Conservation (phyloP, 2,329 filamentous ascomycete species). For the Dactylellina parvicollis region DNA sequence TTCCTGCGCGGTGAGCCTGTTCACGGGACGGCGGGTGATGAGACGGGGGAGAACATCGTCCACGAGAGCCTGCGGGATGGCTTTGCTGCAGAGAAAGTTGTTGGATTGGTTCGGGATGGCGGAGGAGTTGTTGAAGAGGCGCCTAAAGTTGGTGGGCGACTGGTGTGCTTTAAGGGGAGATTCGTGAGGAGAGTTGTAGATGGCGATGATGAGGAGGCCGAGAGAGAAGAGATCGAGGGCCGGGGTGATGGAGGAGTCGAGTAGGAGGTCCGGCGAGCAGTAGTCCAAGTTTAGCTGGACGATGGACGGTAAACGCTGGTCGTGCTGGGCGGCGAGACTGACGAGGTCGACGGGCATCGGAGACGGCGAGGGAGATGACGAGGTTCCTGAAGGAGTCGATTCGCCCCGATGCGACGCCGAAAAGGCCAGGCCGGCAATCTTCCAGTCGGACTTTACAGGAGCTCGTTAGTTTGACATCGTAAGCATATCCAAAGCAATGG, state of each 20-base stretch:
- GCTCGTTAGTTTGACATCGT: slow-evolving; percentile 57
- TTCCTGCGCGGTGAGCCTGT: slow-evolving; percentile 85
- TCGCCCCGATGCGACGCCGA: slow-evolving; percentile 79
- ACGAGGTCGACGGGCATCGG: slow-evolving; percentile 49
- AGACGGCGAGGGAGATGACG: slow-evolving; percentile 76
- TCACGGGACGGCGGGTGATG: slow-evolving; percentile 85
- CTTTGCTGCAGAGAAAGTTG: slow-evolving; percentile 81
- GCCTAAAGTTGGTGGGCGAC: slow-evolving; percentile 84
- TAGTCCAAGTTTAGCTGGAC: slow-evolving; percentile 94
- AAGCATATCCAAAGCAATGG: background rate
- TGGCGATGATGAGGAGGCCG: slow-evolving; percentile 83
- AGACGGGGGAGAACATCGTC: slow-evolving; percentile 81
- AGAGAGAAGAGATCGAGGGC: slow-evolving; percentile 94
- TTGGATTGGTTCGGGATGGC: slow-evolving; percentile 81
- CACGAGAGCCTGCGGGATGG: slow-evolving; percentile 81
- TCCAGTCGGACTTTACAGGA: slow-evolving; percentile 83
- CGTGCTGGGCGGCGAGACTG: slow-evolving; percentile 69
- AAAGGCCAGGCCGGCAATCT: slow-evolving; percentile 93
- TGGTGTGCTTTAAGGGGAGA: slow-evolving; percentile 86
- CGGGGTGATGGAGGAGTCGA: slow-evolving; percentile 86
- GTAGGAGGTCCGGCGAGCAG: slow-evolving; percentile 90
- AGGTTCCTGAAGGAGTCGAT: slow-evolving; percentile 72
- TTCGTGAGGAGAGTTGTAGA: slow-evolving; percentile 92
- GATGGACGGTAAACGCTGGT: slow-evolving; percentile 79
- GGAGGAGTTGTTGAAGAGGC: slow-evolving; percentile 80